Base-by-base conservation (phyloP, 2,329 filamentous ascomycete species). In the Aaosphaeria arxii region DNA sequence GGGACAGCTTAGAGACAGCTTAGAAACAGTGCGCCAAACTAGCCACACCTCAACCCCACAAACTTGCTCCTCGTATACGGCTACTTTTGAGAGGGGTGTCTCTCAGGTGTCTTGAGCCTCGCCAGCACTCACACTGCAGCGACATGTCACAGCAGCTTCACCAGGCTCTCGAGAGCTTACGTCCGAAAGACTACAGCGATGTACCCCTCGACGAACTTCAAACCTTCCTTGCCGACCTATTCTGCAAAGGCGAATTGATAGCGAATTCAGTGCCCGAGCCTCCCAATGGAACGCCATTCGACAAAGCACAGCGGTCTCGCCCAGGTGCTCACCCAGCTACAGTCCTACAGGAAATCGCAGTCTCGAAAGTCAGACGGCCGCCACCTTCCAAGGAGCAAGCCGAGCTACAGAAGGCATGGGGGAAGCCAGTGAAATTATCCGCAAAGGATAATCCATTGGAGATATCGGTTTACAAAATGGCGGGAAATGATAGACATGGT, bases 391-490 rank as follows among this genome's bases (percentile, higher is more conserved):
- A 78, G 6, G 71, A 82, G n/a, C 76, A 83, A 31, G 75, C 74
- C 30, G 73, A 79, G 17, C 72, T 96, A n/a, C 84, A 85, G 49
- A 88, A 88, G 62, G 82, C 89, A 70, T 96, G 92, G 91, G 81
- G 83, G 40, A 96, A 95, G 69, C 87, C 90, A 39, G 74, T 91
- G 62, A 92, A 90, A 70, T 71, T 89, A 47, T 83, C 79, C 39
- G 71, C 81, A 3, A 84, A 79, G 56, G 86, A 91, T 17, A 94
- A 95, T 61, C 88, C 89, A 0, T 75, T 89, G 6, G 84, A 80
- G 0, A 85, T 96, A 52, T 79, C 77, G 47, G 84, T 96, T 28
- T 96, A 88, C 74, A 95, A 95, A 68, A 78, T 94, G 50, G 74
- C 79, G 0, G 83, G 86, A 2, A 86, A 88, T 59, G 92, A 97